Percentiles rank a stretch among this genome's conserved stretches.
phyloP scores from a whole-genome alignment of 1,139 yeast genomes.

The Hemisphaericaspora subhashii region DNA sequence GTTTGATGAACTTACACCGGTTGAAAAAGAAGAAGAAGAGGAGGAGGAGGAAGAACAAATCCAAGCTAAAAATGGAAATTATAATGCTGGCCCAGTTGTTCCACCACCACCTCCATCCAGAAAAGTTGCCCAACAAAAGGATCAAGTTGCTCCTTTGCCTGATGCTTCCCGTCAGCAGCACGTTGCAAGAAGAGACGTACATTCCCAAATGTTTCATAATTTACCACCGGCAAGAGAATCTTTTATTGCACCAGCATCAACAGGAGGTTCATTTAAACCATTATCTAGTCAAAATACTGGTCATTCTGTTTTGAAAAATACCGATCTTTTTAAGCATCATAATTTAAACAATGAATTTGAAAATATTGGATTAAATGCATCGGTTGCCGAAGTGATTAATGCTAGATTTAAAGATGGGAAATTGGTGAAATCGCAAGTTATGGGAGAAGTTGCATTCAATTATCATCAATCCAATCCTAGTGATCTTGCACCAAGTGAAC shows the following conservation, averaged over 20 bases:
- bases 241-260: conserved; percentile 21
- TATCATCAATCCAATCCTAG: conserved; percentile 41
- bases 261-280: conserved; percentile 11
- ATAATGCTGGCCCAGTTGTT: conserved; percentile 9
- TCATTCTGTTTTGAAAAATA: conserved; percentile 30
- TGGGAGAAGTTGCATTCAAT: conserved; percentile 81
- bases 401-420: conserved; percentile 71
- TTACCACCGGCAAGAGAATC: conserved; percentile 46
- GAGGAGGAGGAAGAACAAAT: too few species aligned
- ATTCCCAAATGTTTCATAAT: conserved; percentile 42
- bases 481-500: conserved; percentile 14
- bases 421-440: conserved; percentile 55
- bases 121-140: conserved; percentile 40
- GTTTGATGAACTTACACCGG: too few species aligned
- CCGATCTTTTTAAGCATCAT: conserved; percentile 47
- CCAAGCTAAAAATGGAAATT: too few species aligned
- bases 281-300: conserved; percentile 34
- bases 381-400: conserved; percentile 79
- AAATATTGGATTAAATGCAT: conserved; percentile 67
- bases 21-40: too few species aligned
- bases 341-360: conserved; percentile 36
- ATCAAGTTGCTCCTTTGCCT: conserved; percentile 4
- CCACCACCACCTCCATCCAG: conserved; percentile 80
- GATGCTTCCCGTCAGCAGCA: conserved; percentile 8
- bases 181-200: conserved; percentile 5